Evolutionary conservation across 2,329 filamentous ascomycete species (phyloP).

Genomic region (Fusarium miscanthi): DNA sequence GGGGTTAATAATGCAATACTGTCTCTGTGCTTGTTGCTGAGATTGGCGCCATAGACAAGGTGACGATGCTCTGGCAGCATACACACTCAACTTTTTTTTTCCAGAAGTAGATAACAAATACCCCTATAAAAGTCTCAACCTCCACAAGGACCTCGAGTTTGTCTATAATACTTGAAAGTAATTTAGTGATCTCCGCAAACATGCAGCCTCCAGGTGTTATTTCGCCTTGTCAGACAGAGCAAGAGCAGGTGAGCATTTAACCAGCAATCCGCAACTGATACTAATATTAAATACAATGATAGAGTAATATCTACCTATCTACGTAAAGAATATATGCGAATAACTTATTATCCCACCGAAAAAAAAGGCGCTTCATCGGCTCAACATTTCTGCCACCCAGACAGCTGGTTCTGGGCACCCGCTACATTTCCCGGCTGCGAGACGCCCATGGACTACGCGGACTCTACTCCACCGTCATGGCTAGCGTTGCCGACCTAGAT

Average conservation of each 20-base stretch:
- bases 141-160: neutral
- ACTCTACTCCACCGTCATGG: conserved; percentile 39
- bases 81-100: neutral
- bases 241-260: conserved; percentile 4
- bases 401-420: conserved; percentile 36
- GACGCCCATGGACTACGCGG: conserved; percentile 39
- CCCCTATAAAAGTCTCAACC: neutral
- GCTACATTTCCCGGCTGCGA: conserved; percentile 32
- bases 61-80: conserved; percentile 25
- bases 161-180: too few relatives aligned
- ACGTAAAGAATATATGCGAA: conserved; percentile 31
- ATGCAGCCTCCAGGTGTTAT: conserved; percentile 5
- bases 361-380: conserved; percentile 28
- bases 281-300: neutral
- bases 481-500: conserved; percentile 34
- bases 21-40: neutral
- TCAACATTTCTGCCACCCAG: conserved; percentile 20
- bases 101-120: neutral
- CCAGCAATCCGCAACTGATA: neutral
- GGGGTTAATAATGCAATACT: neutral
- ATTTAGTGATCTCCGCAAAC: neutral
- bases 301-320: conserved; percentile 19
- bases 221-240: conserved; percentile 10
- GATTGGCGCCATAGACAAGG: conserved; percentile 14
- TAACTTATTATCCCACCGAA: conserved; percentile 26